A percentile compares a stretch with the other conserved stretches of the same genome.
Conservation (phyloP, 1,139 yeast genomes). For the Sugiyamaella pinicola region DNA sequence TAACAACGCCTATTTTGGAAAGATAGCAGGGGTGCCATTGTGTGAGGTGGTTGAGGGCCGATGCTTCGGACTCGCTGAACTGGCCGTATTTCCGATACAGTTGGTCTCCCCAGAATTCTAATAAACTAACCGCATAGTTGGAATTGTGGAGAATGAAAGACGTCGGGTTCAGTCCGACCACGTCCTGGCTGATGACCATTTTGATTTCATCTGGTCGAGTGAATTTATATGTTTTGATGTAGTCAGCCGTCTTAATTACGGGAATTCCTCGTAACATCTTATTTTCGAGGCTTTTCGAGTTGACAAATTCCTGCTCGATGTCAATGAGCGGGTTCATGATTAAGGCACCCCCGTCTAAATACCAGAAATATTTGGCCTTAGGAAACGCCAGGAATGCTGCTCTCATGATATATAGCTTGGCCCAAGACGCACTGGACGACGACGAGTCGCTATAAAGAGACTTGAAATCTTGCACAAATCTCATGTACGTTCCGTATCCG, state of each 20-base stretch:
- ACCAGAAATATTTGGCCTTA: slow-evolving; percentile 81
- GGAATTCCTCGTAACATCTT: slow-evolving; percentile 68
- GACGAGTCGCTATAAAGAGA: slow-evolving; percentile 20
- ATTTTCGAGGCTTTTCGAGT: slow-evolving; percentile 57
- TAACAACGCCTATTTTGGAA: slow-evolving; percentile 70
- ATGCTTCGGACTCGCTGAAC: slow-evolving; percentile 56
- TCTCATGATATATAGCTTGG: slow-evolving; percentile 58
- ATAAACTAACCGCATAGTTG: slow-evolving; percentile 60
- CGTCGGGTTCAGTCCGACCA: slow-evolving; percentile 59
- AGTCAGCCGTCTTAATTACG: slow-evolving; percentile 65
- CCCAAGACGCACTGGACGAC: slow-evolving; percentile 50
- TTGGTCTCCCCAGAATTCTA: slow-evolving; percentile 77
- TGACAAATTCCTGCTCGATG: slow-evolving; percentile 54
- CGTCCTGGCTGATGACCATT: slow-evolving; percentile 68
- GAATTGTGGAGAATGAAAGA: slow-evolving; percentile 72
- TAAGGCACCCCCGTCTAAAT: slow-evolving; percentile 61
- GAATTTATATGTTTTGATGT: slow-evolving; percentile 68
- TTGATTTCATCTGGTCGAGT: slow-evolving; percentile 56
- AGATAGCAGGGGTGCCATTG: slow-evolving; percentile 92
- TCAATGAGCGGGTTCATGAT: slow-evolving; percentile 67
- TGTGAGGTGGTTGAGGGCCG: slow-evolving; percentile 73
- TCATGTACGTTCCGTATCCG: slow-evolving; percentile 72
- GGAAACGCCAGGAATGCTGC: slow-evolving; percentile 92
- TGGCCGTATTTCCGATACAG: slow-evolving; percentile 64
- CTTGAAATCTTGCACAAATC: slow-evolving; percentile 74